Evolutionary conservation across 2,329 filamentous ascomycete species (phyloP), one percentile per base, ranked within the genome.

Genomic region (Myriosclerotinia duriaeana): DNA sequence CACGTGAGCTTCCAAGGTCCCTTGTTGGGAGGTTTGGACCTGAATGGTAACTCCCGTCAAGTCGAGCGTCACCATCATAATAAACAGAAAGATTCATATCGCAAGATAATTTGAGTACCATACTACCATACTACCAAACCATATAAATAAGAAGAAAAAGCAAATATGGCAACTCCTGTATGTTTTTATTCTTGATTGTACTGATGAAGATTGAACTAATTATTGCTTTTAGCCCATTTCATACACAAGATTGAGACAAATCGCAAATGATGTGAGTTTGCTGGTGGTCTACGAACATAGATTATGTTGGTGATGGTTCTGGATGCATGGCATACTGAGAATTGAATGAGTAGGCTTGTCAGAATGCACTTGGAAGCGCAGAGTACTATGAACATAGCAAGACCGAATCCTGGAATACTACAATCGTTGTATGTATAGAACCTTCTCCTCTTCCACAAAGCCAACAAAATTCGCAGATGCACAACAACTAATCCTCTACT

Each of bases 351-450:
- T 48, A 97, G 93, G 93, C 92, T 72, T 97, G 93, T 83, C 87
- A 91, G 76, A 84, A 84, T 72, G 90, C 92, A 68, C 86, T 98
- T 74, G 87, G 87, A 69, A 84, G 80, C 70, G 87, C 88, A 68
- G 87, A 92, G 69, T 88, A 85, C 80, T 99, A 99, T 81, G 90
- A 96, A 71, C 95, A 98, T 79, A 80, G 87, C 66, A 89, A 90
- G 77, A 96, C 94, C 46, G 87, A 90, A 77, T 81, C 87, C 73
- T 98, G 94, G 94, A 98, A 98, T 82, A 90, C 90, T 44, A 83
- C 84, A 71, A 98, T 99, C 79, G 97, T 98, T 79, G 93, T 96
- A 85, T 74, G 87, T 82, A 69, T n/a, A n/a, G 44, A 15, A 34
- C 20, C 14, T 15, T 60, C 9, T 11, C n/a, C 5, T 17, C 17